Conservation (phyloP, 23 red algal species). For the Agarophyton chilense region DNA sequence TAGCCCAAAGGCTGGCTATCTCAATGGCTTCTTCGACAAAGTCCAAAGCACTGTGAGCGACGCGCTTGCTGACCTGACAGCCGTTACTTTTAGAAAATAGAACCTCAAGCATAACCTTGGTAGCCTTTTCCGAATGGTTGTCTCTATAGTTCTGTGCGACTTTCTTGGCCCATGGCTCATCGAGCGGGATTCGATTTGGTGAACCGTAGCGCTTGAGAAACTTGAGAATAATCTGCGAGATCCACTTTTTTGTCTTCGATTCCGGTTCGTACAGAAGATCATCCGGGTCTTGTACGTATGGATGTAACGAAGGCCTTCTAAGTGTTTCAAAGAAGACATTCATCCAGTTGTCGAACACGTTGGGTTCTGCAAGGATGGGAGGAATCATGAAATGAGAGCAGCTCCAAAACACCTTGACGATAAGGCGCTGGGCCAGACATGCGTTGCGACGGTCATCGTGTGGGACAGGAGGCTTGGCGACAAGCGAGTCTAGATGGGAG, state of each 20-base stretch:
- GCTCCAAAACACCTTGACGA: slow-evolving; percentile 73
- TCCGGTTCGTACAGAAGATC: slow-evolving; percentile 47
- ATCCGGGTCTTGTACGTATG: slow-evolving; percentile 26
- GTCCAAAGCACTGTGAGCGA: slow-evolving; percentile 81
- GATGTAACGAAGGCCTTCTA: slow-evolving; percentile 17
- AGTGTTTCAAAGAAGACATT: slow-evolving; percentile 41
- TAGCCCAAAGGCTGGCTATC: slow-evolving; percentile 57
- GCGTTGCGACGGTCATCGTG: slow-evolving; percentile 22
- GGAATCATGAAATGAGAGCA: slow-evolving; percentile 70
- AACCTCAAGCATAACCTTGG: slow-evolving; percentile 56
- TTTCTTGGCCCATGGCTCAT: slow-evolving; percentile 46
- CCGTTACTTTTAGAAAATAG: slow-evolving; percentile 43
- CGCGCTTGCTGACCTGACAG: slow-evolving; percentile 51
- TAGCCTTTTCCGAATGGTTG: slow-evolving; percentile 43
- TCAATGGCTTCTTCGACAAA: slow-evolving; percentile 73
- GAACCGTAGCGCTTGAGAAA: slow-evolving; percentile 65
- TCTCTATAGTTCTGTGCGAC: slow-evolving; percentile 50
- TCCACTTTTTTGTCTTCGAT: slow-evolving; percentile 79
- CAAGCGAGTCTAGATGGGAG: slow-evolving; percentile 41
- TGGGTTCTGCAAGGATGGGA: slow-evolving; percentile 29
- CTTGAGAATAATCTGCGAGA: slow-evolving; percentile 57
- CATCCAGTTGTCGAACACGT: slow-evolving; percentile 48
- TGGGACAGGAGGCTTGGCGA: slow-evolving; percentile 31
- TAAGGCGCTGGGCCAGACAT: slow-evolving; percentile 54
- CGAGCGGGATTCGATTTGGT: slow-evolving; percentile 50